Evolutionary conservation across 2,329 filamentous ascomycete genomes (phyloP).

Genomic region (Cladosporium colombiae): DNA sequence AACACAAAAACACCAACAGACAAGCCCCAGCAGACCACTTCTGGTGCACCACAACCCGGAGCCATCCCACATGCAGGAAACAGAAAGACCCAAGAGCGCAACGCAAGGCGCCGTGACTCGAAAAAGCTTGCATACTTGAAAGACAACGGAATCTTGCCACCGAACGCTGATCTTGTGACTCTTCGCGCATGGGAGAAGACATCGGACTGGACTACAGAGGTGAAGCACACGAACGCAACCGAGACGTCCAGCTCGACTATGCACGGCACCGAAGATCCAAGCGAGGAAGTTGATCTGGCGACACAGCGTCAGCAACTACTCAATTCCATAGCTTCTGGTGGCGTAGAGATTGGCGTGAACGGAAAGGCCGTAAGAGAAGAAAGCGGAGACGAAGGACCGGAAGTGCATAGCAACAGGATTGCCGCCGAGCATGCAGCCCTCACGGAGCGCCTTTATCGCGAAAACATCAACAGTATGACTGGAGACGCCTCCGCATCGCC

Average conservation of each 20-base stretch:
- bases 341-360: slow-evolving; percentile 48
- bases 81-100: slow-evolving; percentile 55
- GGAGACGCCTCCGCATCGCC: neutral
- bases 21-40: neutral
- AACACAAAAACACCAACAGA: neutral
- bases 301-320: slow-evolving; percentile 47
- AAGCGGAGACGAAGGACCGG: slow-evolving; percentile 27
- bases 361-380: slow-evolving; percentile 11
- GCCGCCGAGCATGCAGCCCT: slow-evolving; percentile 7
- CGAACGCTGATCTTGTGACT: slow-evolving; percentile 53
- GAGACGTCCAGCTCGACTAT: slow-evolving; percentile 19
- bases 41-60: neutral
- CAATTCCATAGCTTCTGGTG: slow-evolving; percentile 53
- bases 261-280: slow-evolving; percentile 30
- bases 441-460: neutral
- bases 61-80: slow-evolving; percentile 43
- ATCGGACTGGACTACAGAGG: slow-evolving; percentile 32
- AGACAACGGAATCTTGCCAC: slow-evolving; percentile 47
- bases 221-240: neutral
- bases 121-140: slow-evolving; percentile 56
- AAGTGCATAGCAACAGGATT: slow-evolving; percentile 24
- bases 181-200: slow-evolving; percentile 36
- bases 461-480: slow-evolving; percentile 2
- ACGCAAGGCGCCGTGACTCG: slow-evolving; percentile 53
- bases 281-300: slow-evolving; percentile 8